These are phyloP conservation scores for Ganoderma lingzhi DNA, from an alignment of 1,284 basidiomycete genomes.

Conservation along the genomic window DNA sequence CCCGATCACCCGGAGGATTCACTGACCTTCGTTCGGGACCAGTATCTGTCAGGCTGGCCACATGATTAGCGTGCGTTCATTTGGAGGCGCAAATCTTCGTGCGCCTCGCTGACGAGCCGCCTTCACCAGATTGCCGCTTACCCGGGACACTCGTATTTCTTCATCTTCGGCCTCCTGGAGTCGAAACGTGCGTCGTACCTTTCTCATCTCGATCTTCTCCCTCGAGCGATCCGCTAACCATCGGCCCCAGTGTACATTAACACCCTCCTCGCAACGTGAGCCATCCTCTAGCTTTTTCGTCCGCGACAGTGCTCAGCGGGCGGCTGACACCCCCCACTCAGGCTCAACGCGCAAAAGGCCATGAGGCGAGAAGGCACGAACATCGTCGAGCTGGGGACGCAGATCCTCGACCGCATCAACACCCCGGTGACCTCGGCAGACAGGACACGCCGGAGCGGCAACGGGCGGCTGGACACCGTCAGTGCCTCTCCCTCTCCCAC, in stretches of 20 bases:
- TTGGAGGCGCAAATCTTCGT: background rate
- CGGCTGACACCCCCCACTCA: background rate
- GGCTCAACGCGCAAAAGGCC: background rate
- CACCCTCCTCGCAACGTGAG: conserved; percentile 1
- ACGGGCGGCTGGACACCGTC: background rate
- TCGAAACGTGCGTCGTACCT: background rate
- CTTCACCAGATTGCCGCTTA: background rate
- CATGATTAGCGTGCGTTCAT: background rate
- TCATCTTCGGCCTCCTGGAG: background rate
- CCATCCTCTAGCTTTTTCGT: too few species aligned
- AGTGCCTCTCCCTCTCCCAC: background rate
- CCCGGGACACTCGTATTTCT: conserved; percentile 1
- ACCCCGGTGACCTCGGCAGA: background rate
- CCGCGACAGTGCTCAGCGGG: background rate
- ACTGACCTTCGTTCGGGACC: background rate
- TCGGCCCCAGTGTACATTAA: background rate
- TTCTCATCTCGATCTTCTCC: background rate
- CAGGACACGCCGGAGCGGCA: background rate
- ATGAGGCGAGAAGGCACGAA: background rate
- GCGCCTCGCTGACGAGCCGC: background rate
- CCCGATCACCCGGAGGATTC: background rate
- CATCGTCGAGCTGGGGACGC: background rate
- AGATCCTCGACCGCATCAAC: conserved; percentile 2
- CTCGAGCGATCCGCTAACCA: background rate
- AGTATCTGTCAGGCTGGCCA: conserved; percentile 1